phyloP scores from a whole-genome alignment of 306 rosid genomes.

The Albizia julibrissin region DNA sequence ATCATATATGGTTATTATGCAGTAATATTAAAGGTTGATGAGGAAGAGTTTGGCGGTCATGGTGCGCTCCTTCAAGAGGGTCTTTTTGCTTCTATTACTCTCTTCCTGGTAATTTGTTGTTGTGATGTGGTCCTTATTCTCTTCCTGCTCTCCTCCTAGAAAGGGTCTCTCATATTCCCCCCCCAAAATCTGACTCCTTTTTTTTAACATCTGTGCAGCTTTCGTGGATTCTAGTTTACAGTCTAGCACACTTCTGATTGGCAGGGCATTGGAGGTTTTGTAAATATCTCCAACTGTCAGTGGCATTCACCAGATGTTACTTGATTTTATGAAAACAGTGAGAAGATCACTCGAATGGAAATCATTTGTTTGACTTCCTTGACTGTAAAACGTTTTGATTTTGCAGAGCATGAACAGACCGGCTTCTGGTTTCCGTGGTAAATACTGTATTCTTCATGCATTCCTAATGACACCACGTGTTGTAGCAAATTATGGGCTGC shows the following conservation, averaged over 20 bases:
- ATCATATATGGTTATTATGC: slow-evolving; percentile 82
- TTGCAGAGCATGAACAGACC: slow-evolving; percentile 43
- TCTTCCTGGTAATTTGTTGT: slow-evolving; percentile 74
- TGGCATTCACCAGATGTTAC: slow-evolving; percentile 20
- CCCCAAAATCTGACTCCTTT: slow-evolving; percentile 20
- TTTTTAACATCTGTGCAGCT: slow-evolving; percentile 59
- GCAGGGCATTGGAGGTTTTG: slow-evolving; percentile 35
- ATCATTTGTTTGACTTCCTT: slow-evolving; percentile 39
- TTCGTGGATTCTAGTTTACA: slow-evolving; percentile 88
- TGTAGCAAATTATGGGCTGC: slow-evolving; percentile 41
- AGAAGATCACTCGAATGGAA: slow-evolving; percentile 31
- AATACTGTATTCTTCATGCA: slow-evolving; percentile 36
- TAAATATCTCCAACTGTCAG: slow-evolving; percentile 32
- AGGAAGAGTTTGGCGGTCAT: slow-evolving; percentile 97
- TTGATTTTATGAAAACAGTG: slow-evolving; percentile 36
- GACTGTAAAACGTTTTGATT: slow-evolving; percentile 43
- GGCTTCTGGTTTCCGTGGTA: slow-evolving; percentile 47
- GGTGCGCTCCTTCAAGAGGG: slow-evolving; percentile 99
- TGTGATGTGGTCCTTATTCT: neutral
- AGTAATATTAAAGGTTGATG: slow-evolving; percentile 83
- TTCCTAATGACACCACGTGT: slow-evolving; percentile 33
- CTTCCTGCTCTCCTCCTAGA: neutral
- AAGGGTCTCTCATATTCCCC: neutral
- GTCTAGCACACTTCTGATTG: slow-evolving; percentile 92
- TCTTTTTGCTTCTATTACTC: slow-evolving; percentile 88